Conservation (phyloP, 2,329 filamentous ascomycete genomes). For the Beauveria caledonica region DNA sequence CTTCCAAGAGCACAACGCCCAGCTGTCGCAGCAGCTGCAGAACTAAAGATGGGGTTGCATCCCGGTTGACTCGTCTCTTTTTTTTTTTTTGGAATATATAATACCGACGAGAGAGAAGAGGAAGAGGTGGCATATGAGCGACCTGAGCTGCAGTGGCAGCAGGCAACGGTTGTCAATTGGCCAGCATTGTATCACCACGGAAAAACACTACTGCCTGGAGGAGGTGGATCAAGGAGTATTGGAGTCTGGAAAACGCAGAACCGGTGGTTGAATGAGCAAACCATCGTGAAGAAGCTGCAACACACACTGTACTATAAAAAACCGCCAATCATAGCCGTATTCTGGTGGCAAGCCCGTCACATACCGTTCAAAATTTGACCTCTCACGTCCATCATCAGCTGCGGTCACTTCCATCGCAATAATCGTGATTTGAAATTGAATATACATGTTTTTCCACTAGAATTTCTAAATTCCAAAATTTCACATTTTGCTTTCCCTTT, state of each 20-base stretch:
- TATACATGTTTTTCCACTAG: background rate
- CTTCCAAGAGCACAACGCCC: slow-evolving; percentile 66
- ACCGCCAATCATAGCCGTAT: background rate
- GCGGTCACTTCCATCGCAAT: background rate
- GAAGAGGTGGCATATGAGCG: background rate
- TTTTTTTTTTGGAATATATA: background rate
- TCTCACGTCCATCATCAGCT: background rate
- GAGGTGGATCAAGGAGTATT: background rate
- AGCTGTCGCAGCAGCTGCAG: slow-evolving; percentile 46
- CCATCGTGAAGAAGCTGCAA: background rate
- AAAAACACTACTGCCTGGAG: background rate
- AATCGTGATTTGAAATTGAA: background rate
- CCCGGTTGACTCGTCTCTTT: background rate
- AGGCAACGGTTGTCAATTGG: background rate
- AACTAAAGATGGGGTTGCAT: slow-evolving; percentile 24
- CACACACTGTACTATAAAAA: slow-evolving; percentile 4
- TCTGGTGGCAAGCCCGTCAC: background rate
- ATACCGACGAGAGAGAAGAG: slow-evolving; percentile 5
- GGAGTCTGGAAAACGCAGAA: background rate
- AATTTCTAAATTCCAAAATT: background rate
- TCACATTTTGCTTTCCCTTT: background rate
- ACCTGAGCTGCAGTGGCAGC: background rate
- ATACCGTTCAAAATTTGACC: background rate
- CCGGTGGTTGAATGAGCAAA: background rate
- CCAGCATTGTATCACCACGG: background rate